Base-by-base conservation (phyloP, 2,329 filamentous ascomycete species). In the Rhinocladiella similis region DNA sequence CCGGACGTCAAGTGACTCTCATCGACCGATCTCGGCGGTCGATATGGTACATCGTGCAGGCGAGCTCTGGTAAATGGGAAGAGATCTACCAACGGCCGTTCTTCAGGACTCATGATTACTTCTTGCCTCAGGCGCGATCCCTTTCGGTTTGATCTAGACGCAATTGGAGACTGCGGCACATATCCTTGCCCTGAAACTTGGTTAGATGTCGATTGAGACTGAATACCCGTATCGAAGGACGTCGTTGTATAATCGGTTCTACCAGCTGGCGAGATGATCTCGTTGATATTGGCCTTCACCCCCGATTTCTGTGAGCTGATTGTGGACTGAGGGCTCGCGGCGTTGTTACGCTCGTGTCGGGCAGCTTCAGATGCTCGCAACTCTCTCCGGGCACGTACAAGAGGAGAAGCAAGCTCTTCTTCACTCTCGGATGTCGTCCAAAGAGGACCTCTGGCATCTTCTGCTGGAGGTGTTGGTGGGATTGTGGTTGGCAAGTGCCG, bases 1-100 rank as follows among this genome's bases (percentile, higher is more conserved):
- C 97, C 88, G 7, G 84, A 73, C 5, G 88, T 89, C 20, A 90
- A 73, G 25, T 80, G 81, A 2, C 77, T 72, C 53, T 84, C 80
- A 62, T 87, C 82, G 13, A 79, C 65, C 1, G 78, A 73, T 13
- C 85, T 80, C 0, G 86, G 84, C 47, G 88, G 84, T 65, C 88
- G 86, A 69, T 95, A 96, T 0, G 90, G 87, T 3, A 97, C 84
- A 62, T 96, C 91, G 59, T 84, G 88, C 5, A 97, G 78, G 14
- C 92, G 85, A 42, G 87, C 87, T 53, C 90, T 86, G 2, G 88
- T 93, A 67, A 87, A 93, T 29, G 91, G 91, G 75, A 97, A 97
- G 1, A 97, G 77, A 63, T 97, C 92, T 55, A 87, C 76, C 3
- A 87, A 79, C 58, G 84, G 84, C 61, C 82, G 80, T 9, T 92